These are phyloP conservation scores for Cucurbita ficifolia DNA, from an alignment of 306 rosid genomes.

Conservation along the genomic window DNA sequence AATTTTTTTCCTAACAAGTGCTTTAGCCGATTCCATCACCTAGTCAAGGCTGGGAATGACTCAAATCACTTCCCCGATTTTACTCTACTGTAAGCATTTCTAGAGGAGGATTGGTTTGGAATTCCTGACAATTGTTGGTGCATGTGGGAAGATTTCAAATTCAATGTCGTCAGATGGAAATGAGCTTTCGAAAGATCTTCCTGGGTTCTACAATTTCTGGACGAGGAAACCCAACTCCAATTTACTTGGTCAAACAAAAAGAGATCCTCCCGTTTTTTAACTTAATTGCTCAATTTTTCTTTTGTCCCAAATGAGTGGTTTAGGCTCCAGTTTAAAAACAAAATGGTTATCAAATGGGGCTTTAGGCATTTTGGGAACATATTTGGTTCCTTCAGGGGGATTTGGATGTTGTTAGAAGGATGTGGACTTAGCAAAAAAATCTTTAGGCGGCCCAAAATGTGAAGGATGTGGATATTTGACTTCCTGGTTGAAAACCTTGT, in stretches of 20 bases:
- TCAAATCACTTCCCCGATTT: neutral
- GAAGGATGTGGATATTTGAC: neutral
- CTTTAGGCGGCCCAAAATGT: neutral
- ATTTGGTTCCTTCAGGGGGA: neutral
- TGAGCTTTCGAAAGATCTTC: neutral
- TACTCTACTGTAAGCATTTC: neutral
- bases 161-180: neutral
- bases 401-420: neutral
- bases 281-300: neutral
- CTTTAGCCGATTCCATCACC: neutral
- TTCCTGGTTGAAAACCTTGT: neutral
- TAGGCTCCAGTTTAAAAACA: no score
- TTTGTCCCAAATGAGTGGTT: neutral
- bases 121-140: neutral
- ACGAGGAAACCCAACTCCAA: neutral
- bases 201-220: neutral
- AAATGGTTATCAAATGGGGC: no score
- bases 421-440: neutral
- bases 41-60: neutral
- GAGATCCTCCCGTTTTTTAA: neutral
- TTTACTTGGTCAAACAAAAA: neutral
- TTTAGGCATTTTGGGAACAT: neutral
- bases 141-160: neutral
- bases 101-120: neutral
- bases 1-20: neutral